phyloP scores from a whole-genome alignment of 2,329 filamentous ascomycete genomes.

The Metarhizium album region DNA sequence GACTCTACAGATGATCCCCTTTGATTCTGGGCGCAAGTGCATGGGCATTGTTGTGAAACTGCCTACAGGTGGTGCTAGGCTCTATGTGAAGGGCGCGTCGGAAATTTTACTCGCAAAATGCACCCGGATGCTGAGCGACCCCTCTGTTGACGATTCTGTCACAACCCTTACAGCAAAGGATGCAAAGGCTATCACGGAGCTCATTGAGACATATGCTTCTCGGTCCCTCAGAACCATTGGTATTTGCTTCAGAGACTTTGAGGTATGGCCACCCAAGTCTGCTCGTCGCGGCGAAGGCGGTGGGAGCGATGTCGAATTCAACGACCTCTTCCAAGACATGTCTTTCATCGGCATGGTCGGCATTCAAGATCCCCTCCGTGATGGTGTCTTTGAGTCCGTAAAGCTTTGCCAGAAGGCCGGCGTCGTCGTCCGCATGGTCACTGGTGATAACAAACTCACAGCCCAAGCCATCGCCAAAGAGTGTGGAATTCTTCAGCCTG shows the following conservation, averaged over 20 bases:
- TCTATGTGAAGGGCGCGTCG: constrained; percentile 55
- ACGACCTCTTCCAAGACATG: constrained; percentile 58
- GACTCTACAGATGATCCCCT: constrained; percentile 59
- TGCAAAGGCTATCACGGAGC: constrained; percentile 44
- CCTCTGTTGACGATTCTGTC: constrained; percentile 32
- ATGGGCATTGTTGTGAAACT: constrained; percentile 50
- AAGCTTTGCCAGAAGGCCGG: constrained; percentile 63
- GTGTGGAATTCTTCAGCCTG: constrained; percentile 60
- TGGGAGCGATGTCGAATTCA: constrained; percentile 51
- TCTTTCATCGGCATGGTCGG: constrained; percentile 60
- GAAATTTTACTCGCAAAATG: constrained; percentile 52
- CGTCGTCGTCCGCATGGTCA: constrained; percentile 76
- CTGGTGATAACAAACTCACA: constrained; percentile 71
- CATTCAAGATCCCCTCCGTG: constrained; percentile 70
- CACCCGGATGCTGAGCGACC: constrained; percentile 38
- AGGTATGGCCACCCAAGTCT: constrained; percentile 67
- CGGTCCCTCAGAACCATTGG: constrained; percentile 77
- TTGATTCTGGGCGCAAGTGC: constrained; percentile 66
- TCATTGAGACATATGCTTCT: constrained; percentile 70
- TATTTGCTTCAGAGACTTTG: constrained; percentile 73
- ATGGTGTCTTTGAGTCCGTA: constrained; percentile 65
- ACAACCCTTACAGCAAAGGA: constrained; percentile 40
- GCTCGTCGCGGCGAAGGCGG: constrained; percentile 44
- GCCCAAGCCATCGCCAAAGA: constrained; percentile 70
- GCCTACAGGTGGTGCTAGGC: constrained; percentile 38